A percentile compares a stretch with the other conserved stretches of the same genome.
phyloP scores from a whole-genome alignment of 2,329 filamentous ascomycete species.

The Alternaria ventricosa region DNA sequence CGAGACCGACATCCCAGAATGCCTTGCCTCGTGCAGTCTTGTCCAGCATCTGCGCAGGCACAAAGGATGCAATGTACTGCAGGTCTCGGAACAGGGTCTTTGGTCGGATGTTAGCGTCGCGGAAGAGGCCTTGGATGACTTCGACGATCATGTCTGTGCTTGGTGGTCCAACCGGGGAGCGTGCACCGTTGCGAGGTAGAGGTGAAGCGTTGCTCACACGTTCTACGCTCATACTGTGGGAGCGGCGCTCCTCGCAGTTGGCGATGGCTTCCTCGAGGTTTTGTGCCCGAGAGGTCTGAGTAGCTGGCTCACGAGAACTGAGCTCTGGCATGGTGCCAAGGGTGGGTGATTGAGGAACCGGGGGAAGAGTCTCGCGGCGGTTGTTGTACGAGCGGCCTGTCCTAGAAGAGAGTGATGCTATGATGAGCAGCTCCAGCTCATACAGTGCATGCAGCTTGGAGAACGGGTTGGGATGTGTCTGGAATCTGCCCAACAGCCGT shows the following conservation, averaged over 20 bases:
- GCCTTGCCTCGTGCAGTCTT: constrained; percentile 71
- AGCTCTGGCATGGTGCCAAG: constrained; percentile 54
- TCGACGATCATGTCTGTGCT: constrained; percentile 54
- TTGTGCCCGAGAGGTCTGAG: constrained; percentile 51
- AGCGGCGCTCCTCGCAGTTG: constrained; percentile 72
- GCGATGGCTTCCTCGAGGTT: constrained; percentile 72
- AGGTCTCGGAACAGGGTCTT: constrained; percentile 57
- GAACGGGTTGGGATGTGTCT: constrained; percentile 85
- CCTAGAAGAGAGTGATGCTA: constrained; percentile 71
- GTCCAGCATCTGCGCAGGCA: constrained; percentile 64
- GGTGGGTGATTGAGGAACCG: constrained; percentile 54
- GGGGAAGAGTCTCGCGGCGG: constrained; percentile 49
- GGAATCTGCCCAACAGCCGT: constrained; percentile 82
- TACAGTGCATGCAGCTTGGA: constrained; percentile 83
- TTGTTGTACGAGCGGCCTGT: constrained; percentile 54
- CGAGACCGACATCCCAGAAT: constrained; percentile 88
- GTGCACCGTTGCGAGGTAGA: constrained; percentile 40
- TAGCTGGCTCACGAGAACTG: constrained; percentile 52
- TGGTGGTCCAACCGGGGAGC: constrained; percentile 47
- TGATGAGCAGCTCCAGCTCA: constrained; percentile 82
- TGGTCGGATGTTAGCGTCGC: constrained; percentile 53
- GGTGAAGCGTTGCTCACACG: constrained; percentile 48
- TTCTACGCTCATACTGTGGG: constrained; percentile 59
- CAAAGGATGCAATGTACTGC: constrained; percentile 66
- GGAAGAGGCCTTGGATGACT: constrained; percentile 53